Percentiles rank a stretch among this genome's conserved stretches.
Conservation (phyloP, 805 yeast genomes). For the Candida jianshihensis region DNA sequence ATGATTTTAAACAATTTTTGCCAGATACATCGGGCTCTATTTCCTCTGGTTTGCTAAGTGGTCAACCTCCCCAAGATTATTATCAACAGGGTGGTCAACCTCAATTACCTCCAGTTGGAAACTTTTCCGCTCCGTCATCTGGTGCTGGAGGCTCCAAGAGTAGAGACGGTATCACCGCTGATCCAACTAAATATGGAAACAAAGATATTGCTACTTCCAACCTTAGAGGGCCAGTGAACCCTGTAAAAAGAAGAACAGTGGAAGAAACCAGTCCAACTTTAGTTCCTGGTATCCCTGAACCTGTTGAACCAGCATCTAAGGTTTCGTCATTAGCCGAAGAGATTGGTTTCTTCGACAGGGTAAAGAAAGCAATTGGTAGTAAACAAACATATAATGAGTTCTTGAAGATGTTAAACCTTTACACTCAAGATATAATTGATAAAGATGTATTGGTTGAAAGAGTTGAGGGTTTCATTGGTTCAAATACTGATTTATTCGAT, state of each 20-base stretch:
- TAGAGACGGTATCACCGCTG: constrained; percentile 14
- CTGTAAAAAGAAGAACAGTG: constrained; percentile 15
- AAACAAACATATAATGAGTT: constrained; percentile 91
- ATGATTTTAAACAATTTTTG: constrained; percentile 90
- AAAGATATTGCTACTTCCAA: constrained; percentile 29
- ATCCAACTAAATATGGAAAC: constrained; percentile 14
- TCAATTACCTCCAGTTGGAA: constrained; percentile 85
- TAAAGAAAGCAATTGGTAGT: constrained; percentile 79
- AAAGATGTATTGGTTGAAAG: constrained; percentile 74
- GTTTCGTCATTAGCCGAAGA: constrained; percentile 71
- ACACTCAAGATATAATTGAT: constrained; percentile 86
- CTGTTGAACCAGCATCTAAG: constrained; percentile 51
- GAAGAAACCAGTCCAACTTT: constrained; percentile 53
- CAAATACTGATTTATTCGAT: constrained; percentile 65
- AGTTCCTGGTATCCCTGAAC: constrained; percentile 83
- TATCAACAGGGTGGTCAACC: constrained; percentile 20
- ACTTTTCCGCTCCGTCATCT: constrained; percentile 61
- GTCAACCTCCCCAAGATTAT: constrained; percentile 16
- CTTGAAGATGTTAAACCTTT: constrained; percentile 78
- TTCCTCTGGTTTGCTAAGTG: constrained; percentile 14
- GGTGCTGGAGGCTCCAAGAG: constrained; percentile 21
- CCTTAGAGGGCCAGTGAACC: constrained; percentile 25
- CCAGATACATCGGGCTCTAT: constrained; percentile 53
- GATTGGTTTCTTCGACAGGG: constrained; percentile 84
- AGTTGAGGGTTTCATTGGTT: constrained; percentile 80